These are phyloP conservation scores for Pseudogymnoascus sp. DNA, from an alignment of 2,329 filamentous ascomycete genomes.

Conservation along the genomic window DNA sequence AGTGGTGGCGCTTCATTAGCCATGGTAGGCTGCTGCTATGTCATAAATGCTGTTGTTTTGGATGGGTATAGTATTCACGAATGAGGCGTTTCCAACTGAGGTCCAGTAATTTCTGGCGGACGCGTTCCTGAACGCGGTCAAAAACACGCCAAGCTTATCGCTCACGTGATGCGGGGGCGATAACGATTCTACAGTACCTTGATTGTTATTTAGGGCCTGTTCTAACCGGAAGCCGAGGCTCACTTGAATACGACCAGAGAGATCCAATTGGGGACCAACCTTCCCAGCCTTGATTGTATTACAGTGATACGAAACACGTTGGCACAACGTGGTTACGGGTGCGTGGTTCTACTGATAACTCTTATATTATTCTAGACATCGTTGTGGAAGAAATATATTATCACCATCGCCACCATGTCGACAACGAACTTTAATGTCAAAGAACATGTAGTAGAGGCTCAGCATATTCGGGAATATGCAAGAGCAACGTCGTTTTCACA, in stretches of 20 bases:
- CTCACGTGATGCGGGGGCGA: not conserved
- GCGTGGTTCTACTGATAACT: not conserved
- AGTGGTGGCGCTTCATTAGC: not conserved
- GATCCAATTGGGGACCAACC: not conserved
- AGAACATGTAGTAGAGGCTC: conserved; percentile 65
- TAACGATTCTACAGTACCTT: not conserved
- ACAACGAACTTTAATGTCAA: conserved; percentile 51
- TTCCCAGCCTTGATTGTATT: not conserved
- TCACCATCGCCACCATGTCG: conserved; percentile 14
- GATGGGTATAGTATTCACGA: conserved; percentile 3
- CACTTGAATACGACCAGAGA: not conserved
- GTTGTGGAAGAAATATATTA: not conserved
- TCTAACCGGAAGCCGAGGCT: conserved; percentile 5
- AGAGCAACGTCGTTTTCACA: conserved; percentile 64
- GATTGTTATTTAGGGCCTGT: not conserved
- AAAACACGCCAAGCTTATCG: not conserved
- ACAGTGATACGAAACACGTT: not conserved
- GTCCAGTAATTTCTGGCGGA: conserved; percentile 3
- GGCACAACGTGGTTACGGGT: not conserved
- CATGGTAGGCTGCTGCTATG: not conserved
- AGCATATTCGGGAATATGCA: conserved; percentile 77
- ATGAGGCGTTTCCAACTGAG: not conserved
- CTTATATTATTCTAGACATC: not conserved
- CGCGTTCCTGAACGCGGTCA: conserved; percentile 4
- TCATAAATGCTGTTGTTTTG: conserved; percentile 2